phyloP scores from a whole-genome alignment of 768 basidiomycete genomes.

The Suillus americanus region DNA sequence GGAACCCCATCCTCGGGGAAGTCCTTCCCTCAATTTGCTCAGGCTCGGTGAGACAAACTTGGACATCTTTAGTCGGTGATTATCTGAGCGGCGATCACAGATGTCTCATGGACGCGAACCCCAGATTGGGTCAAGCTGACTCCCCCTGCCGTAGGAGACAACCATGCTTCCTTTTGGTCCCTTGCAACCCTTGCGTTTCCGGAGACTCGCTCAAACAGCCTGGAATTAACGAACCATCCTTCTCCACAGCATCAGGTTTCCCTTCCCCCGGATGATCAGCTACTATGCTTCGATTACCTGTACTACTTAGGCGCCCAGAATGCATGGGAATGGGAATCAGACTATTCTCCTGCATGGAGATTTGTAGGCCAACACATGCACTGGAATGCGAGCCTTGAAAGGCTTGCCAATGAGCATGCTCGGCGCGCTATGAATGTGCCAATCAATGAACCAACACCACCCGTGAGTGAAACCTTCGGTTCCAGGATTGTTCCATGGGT shows the following conservation, averaged over 20 bases:
- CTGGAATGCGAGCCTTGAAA: constrained; percentile 44
- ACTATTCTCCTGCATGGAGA: constrained; percentile 60
- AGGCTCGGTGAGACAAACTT: constrained; percentile 9
- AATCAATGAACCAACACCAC: constrained; percentile 42
- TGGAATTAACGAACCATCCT: constrained; percentile 9
- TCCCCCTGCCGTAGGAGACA: constrained; percentile 16
- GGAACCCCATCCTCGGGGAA: constrained; percentile 16
- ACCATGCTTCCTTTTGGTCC: constrained; percentile 25
- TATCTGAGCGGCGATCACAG: constrained; percentile 37
- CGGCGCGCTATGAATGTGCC: constrained; percentile 41
- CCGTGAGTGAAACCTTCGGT: constrained; percentile 33
- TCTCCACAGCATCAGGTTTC: constrained; percentile 20
- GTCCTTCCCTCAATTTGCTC: constrained; percentile 1
- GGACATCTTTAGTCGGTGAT: constrained; percentile 30
- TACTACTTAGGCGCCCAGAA: constrained; percentile 38
- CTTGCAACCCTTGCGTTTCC: constrained; percentile 25
- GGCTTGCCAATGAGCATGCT: constrained; percentile 45
- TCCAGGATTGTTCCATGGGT: background rate
- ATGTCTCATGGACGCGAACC: constrained; percentile 26
- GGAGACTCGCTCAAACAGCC: constrained; percentile 12
- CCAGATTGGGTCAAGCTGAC: constrained; percentile 24
- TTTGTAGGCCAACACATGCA: constrained; percentile 52
- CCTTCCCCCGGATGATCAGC: constrained; percentile 22
- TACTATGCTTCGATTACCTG: constrained; percentile 27
- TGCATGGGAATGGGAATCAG: constrained; percentile 55